A percentile compares a stretch with the other conserved stretches of the same genome.
Conservation (phyloP, 352 stramenopile genomes). For the Phytophthora brassicae region DNA sequence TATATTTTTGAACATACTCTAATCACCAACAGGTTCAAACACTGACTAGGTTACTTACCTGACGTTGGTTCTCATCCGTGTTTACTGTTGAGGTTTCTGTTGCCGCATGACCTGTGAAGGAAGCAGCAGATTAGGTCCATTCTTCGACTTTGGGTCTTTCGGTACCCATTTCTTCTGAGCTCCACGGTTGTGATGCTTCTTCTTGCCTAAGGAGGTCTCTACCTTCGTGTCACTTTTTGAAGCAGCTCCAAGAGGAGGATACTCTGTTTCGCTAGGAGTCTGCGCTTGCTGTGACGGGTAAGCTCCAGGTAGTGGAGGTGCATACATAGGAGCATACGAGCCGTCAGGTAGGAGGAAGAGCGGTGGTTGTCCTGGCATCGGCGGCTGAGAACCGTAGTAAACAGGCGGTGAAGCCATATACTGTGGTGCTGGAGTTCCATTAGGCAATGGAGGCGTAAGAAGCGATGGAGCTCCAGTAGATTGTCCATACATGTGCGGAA, state of each 20-base stretch:
- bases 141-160: conserved; percentile 31
- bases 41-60: conserved; percentile 6
- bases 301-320: conserved; percentile 7
- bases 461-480: conserved; percentile 21
- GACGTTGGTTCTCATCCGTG: not conserved
- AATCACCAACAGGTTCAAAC: conserved; percentile 21
- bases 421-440: conserved; percentile 12
- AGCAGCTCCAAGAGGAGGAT: conserved; percentile 29
- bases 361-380: conserved; percentile 26
- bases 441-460: conserved; percentile 33
- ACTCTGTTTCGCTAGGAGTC: conserved; percentile 28
- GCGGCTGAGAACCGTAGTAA: conserved; percentile 28
- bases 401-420: conserved; percentile 18
- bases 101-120: conserved; percentile 57
- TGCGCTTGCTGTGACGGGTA: conserved; percentile 17
- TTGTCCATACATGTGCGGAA: conserved; percentile 55
- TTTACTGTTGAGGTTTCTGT: conserved; percentile 45
- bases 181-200: conserved; percentile 18
- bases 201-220: conserved; percentile 13
- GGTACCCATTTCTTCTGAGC: conserved; percentile 38
- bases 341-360: conserved; percentile 37
- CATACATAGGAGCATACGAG: conserved; percentile 37
- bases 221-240: conserved; percentile 25
- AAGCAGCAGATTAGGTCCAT: conserved; percentile 36
- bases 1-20: conserved; percentile 42